Evolutionary conservation across 179 eudicot genomes (phyloP).

Genomic region (Silene coronaria): DNA sequence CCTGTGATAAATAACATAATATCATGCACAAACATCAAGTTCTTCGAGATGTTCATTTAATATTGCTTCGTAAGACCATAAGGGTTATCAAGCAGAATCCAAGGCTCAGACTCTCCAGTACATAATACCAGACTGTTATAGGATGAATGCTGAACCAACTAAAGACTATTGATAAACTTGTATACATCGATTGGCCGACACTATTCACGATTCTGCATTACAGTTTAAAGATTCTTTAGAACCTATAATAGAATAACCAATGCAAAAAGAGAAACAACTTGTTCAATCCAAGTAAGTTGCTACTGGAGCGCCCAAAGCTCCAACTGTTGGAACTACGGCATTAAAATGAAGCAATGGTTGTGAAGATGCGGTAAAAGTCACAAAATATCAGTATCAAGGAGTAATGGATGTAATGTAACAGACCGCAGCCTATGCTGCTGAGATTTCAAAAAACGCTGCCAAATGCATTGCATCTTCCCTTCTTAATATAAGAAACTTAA

Average conservation of each 20-base stretch:
- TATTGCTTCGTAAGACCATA: too few species aligned
- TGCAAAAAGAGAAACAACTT: not conserved
- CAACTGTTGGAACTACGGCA: not conserved
- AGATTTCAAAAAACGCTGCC: too few species aligned
- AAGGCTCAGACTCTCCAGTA: not conserved
- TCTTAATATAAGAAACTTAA: too few species aligned
- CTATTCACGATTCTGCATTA: not conserved
- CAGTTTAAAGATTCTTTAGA: not conserved
- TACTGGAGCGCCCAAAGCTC: not conserved
- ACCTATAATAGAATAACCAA: not conserved
- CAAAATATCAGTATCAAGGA: too few species aligned
- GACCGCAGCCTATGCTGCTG: too few species aligned
- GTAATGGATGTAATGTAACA: too few species aligned
- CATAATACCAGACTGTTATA: not conserved
- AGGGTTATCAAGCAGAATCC: not conserved
- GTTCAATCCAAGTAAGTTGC: not conserved
- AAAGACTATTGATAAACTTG: not conserved
- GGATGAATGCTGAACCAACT: not conserved
- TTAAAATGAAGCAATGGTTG: not conserved
- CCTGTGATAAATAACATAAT: conserved; percentile 42
- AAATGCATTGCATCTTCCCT: too few species aligned
- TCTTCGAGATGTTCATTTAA: not conserved
- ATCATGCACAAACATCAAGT: not conserved
- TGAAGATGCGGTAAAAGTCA: too few species aligned
- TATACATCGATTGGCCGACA: not conserved